Evolutionary conservation across 2,329 filamentous ascomycete genomes (phyloP).

Genomic region (Cordyceps cicadae): DNA sequence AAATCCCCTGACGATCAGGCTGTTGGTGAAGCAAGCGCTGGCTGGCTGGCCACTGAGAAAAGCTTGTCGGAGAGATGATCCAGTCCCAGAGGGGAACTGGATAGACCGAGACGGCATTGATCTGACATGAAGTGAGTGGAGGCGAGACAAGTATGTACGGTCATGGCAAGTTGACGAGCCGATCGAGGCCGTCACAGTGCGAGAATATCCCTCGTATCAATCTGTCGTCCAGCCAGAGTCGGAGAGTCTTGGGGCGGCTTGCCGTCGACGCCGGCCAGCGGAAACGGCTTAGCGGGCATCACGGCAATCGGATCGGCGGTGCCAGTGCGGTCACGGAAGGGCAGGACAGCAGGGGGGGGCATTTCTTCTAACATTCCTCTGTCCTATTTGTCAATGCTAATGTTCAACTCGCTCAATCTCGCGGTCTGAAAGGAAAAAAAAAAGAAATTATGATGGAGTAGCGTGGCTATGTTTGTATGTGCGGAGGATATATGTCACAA

Average conservation of each 20-base stretch:
- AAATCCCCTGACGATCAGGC: not conserved
- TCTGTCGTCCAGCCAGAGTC: too few species aligned
- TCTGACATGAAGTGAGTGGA: not conserved
- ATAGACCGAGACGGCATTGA: not conserved
- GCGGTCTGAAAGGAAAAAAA: too few species aligned
- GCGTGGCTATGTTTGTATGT: too few species aligned
- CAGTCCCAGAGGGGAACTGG: not conserved
- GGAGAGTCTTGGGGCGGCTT: too few species aligned
- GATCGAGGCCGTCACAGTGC: not conserved
- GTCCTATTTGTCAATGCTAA: too few species aligned
- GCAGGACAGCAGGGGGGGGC: too few species aligned
- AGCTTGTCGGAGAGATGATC: not conserved
- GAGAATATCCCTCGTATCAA: too few species aligned
- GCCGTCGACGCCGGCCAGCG: not conserved
- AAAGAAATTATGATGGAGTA: too few species aligned
- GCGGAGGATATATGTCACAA: too few species aligned
- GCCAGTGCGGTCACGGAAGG: not conserved
- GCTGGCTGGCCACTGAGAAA: not conserved
- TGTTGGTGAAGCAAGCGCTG: not conserved
- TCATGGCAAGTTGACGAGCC: not conserved
- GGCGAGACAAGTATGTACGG: too few species aligned
- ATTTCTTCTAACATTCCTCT: too few species aligned
- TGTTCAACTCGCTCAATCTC: too few species aligned
- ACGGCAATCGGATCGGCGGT: not conserved
- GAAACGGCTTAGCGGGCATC: not conserved